Percentiles rank a stretch among this genome's conserved stretches.
These are phyloP conservation scores for Willaertia magna DNA, from an alignment of 208 protist genomes.

Conservation along the genomic window DNA sequence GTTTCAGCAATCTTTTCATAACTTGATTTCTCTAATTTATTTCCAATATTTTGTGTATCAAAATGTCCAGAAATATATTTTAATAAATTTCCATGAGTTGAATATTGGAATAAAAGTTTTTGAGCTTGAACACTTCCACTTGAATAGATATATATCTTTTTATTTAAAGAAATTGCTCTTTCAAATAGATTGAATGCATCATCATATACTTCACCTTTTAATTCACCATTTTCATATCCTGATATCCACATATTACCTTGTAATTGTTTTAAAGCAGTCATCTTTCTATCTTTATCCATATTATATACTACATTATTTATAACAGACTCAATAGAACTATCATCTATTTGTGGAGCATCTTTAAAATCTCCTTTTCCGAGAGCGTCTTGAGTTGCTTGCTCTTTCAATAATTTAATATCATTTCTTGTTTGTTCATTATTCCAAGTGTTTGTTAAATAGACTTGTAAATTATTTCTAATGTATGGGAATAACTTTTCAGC, in stretches of 20 bases:
- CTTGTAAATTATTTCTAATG: slow-evolving; percentile 14
- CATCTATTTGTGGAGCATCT: neutral
- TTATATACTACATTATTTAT: neutral
- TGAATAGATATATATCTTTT: neutral
- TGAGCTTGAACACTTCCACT: neutral
- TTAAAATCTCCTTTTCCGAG: neutral
- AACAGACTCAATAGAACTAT: neutral
- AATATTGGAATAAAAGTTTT: slow-evolving; percentile 7
- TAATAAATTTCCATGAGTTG: neutral
- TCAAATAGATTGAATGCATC: neutral
- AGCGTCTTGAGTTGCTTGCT: neutral
- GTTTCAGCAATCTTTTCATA: neutral
- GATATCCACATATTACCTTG: neutral
- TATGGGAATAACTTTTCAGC: slow-evolving; percentile 37
- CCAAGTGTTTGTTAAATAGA: slow-evolving; percentile 5
- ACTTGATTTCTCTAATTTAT: neutral
- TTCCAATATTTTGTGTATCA: neutral
- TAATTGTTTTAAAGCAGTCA: neutral
- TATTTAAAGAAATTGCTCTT: neutral
- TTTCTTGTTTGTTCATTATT: neutral
- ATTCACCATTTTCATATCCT: neutral
- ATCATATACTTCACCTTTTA: neutral
- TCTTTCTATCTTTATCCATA: neutral
- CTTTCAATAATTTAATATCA: neutral
- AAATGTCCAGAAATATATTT: neutral